Conservation (phyloP, 805 yeast genomes). For the Wickerhamiella bombiphila region DNA sequence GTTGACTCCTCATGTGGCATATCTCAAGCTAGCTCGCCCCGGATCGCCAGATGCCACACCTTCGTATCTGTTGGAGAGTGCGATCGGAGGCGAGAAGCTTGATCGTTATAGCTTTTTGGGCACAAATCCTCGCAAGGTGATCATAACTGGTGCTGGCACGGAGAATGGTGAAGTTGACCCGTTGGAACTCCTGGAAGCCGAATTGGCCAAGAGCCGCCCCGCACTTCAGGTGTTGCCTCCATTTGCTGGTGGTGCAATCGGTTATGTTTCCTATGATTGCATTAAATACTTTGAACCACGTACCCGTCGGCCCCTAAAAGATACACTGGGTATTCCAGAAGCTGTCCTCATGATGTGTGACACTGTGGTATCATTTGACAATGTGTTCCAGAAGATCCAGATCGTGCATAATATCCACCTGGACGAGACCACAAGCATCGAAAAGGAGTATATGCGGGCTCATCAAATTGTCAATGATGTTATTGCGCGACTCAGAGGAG, state of each 20-base stretch:
- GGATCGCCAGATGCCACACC: conserved; percentile 35
- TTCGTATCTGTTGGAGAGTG: conserved; percentile 78
- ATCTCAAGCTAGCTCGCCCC: conserved; percentile 64
- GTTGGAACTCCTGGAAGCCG: conserved; percentile 53
- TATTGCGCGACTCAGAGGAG: conserved; percentile 29
- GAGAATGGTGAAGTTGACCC: conserved; percentile 63
- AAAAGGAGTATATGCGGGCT: conserved; percentile 43
- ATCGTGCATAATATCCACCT: conserved; percentile 66
- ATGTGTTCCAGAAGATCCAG: conserved; percentile 86
- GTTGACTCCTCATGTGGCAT: conserved; percentile 81
- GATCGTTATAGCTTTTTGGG: conserved; percentile 91
- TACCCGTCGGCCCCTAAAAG: conserved; percentile 60
- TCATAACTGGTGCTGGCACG: conserved; percentile 63
- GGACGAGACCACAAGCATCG: conserved; percentile 23
- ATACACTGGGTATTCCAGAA: conserved; percentile 77
- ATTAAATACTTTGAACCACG: conserved; percentile 92
- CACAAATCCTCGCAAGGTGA: conserved; percentile 62
- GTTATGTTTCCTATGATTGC: conserved; percentile 93
- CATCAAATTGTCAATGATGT: conserved; percentile 34
- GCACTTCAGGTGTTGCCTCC: conserved; percentile 60
- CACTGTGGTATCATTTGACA: conserved; percentile 80
- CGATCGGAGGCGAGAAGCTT: conserved; percentile 74
- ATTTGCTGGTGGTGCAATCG: conserved; percentile 91
- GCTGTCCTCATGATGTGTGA: conserved; percentile 85
- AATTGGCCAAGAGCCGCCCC: conserved; percentile 48